phyloP scores from a whole-genome alignment of 225 moss, liverwort and hornwort genomes.

The Marchantia polymorpha region DNA sequence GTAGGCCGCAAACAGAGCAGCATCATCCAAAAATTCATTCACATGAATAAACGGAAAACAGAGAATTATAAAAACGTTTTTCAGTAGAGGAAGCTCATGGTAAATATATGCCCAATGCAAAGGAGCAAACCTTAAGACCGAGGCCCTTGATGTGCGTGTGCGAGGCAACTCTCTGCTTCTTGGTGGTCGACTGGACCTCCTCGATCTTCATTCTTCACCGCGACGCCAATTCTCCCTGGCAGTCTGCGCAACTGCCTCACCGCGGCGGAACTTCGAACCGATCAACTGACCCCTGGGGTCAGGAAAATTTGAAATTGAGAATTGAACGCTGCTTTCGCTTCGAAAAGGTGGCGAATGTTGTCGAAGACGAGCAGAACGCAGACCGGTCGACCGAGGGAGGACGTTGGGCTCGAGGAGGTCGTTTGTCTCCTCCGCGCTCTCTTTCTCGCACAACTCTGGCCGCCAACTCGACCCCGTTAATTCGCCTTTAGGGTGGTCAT shows the following conservation, averaged over 20 bases:
- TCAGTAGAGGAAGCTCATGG: no score
- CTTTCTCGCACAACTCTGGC: neutral
- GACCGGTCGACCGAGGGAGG: neutral
- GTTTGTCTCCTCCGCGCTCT: neutral
- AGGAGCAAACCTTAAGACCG: conserved; percentile 61
- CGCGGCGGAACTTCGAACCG: neutral
- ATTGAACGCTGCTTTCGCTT: neutral
- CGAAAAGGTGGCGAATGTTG: neutral
- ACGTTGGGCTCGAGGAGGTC: neutral
- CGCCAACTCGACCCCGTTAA: neutral
- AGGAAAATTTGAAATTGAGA: neutral
- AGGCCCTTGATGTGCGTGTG: conserved; percentile 95
- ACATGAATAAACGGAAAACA: neutral
- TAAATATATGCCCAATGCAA: neutral
- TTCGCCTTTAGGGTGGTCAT: neutral
- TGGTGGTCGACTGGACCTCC: conserved; percentile 95
- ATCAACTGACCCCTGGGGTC: neutral
- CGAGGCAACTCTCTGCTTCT: conserved; percentile 93
- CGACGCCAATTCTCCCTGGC: neutral
- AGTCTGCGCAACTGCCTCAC: neutral
- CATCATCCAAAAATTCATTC: neutral
- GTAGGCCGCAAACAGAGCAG: neutral
- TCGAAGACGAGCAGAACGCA: neutral
- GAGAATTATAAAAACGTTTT: neutral
- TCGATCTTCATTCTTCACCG: conserved; percentile 71